Conservation (phyloP, 768 basidiomycete genomes). For the Lactifluus pinguis region DNA sequence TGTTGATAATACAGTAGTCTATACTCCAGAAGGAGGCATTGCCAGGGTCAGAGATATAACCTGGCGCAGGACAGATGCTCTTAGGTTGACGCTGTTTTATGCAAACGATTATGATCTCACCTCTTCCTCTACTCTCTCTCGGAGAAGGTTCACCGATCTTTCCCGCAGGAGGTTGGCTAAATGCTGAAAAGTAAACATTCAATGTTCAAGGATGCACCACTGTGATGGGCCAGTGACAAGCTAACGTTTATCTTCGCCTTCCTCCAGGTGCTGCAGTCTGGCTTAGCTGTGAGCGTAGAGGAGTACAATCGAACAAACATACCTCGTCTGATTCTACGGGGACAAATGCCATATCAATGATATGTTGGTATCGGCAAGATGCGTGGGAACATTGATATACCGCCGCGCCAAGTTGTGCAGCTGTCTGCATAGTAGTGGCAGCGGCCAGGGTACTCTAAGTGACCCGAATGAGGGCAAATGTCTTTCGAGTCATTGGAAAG, state of each 20-base stretch:
- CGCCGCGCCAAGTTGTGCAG: neutral
- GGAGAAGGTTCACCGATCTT: neutral
- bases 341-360: slow-evolving; percentile 53
- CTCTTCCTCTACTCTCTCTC: slow-evolving; percentile 8
- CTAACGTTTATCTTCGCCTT: slow-evolving; percentile 22
- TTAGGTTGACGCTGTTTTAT: neutral
- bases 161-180: slow-evolving; percentile 10
- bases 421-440: too few species aligned
- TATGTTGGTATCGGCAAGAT: neutral
- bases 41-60: slow-evolving; percentile 52
- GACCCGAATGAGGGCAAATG: slow-evolving; percentile 8
- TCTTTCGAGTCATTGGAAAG: slow-evolving; percentile 14
- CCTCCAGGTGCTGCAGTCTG: slow-evolving; percentile 41
- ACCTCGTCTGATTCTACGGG: slow-evolving; percentile 67
- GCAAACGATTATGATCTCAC: neutral
- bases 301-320: slow-evolving; percentile 21
- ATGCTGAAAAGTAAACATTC: neutral
- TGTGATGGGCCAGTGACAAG: neutral
- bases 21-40: slow-evolving; percentile 57
- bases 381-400: neutral
- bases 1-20: slow-evolving; percentile 82
- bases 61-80: slow-evolving; percentile 27
- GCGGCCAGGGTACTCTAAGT: too few species aligned
- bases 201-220: neutral
- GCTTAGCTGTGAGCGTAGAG: neutral